Percentiles rank a stretch among this genome's conserved stretches.
phyloP scores from a whole-genome alignment of 192 early-diverging fungal genomes.

The Rhizophagus prolifer region DNA sequence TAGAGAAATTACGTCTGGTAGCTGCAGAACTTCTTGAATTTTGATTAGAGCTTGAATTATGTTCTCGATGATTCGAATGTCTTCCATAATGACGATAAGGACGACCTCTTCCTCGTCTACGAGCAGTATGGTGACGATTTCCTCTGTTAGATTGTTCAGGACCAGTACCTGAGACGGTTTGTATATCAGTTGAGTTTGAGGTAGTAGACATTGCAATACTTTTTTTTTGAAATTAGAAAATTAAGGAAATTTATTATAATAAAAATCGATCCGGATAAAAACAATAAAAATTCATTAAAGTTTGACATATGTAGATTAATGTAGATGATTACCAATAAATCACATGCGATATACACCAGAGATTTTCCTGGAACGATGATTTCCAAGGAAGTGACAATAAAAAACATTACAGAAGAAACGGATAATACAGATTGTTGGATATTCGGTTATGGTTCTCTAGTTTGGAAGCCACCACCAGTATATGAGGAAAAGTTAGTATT shows the following conservation, averaged over 20 bases:
- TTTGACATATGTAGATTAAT: too few species aligned
- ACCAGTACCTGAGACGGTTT: background rate
- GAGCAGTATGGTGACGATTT: background rate
- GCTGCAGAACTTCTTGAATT: background rate
- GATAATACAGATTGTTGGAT: constrained; percentile 39
- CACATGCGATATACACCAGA: background rate
- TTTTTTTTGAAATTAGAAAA: background rate
- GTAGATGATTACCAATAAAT: background rate
- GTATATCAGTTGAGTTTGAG: background rate
- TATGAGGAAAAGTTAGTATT: constrained; percentile 49
- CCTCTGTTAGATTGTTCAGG: background rate
- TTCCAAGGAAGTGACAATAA: background rate
- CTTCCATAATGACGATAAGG: background rate
- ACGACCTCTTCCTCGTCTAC: constrained; percentile 1
- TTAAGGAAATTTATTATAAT: background rate
- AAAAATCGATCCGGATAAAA: background rate
- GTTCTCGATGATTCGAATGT: background rate
- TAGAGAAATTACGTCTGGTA: constrained; percentile 40
- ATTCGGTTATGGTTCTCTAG: constrained; percentile 58
- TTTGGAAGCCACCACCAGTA: constrained; percentile 56
- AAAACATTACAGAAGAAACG: background rate
- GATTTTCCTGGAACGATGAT: background rate
- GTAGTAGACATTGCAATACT: background rate
- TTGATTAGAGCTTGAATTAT: constrained; percentile 5
- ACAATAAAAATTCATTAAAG: too few species aligned